These are phyloP conservation scores for Penicillium odoratum DNA, from an alignment of 495 filamentous ascomycete species.

Conservation along the genomic window DNA sequence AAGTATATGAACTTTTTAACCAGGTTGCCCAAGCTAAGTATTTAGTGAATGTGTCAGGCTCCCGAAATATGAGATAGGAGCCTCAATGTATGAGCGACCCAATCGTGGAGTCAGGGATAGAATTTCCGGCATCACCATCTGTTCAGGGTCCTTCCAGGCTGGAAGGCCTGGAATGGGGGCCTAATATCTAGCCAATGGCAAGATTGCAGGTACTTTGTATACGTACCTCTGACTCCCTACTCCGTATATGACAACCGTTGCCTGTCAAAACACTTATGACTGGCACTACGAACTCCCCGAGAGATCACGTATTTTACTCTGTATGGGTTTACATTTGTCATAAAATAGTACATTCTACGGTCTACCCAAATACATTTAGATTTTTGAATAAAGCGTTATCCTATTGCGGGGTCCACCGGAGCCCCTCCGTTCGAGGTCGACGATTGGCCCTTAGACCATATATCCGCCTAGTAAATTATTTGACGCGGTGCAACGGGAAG, in stretches of 20 bases:
- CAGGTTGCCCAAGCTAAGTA: background rate
- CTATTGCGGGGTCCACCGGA: slow-evolving; percentile 27
- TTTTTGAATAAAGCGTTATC: background rate
- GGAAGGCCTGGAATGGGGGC: slow-evolving; percentile 1
- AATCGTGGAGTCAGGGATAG: slow-evolving; percentile 1
- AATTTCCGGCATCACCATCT: slow-evolving; percentile 3
- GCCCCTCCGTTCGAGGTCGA: slow-evolving; percentile 12
- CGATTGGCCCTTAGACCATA: slow-evolving; percentile 18
- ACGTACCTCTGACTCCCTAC: background rate
- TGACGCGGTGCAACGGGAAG: slow-evolving; percentile 17
- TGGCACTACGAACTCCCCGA: background rate
- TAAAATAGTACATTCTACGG: background rate
- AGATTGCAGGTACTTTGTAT: background rate
- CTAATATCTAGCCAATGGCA: background rate
- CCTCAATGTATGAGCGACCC: background rate
- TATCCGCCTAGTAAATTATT: slow-evolving; percentile 1
- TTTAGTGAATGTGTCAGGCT: background rate
- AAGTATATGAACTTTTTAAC: background rate
- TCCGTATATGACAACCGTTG: background rate
- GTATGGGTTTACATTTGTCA: background rate
- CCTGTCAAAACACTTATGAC: background rate
- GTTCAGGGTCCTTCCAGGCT: slow-evolving; percentile 5
- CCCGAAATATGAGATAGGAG: background rate
- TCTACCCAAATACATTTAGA: background rate
- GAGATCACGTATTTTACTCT: too few relatives aligned